Base-by-base conservation (phyloP, 1,284 basidiomycete genomes). In the Phellopilus nigrolimitatus region DNA sequence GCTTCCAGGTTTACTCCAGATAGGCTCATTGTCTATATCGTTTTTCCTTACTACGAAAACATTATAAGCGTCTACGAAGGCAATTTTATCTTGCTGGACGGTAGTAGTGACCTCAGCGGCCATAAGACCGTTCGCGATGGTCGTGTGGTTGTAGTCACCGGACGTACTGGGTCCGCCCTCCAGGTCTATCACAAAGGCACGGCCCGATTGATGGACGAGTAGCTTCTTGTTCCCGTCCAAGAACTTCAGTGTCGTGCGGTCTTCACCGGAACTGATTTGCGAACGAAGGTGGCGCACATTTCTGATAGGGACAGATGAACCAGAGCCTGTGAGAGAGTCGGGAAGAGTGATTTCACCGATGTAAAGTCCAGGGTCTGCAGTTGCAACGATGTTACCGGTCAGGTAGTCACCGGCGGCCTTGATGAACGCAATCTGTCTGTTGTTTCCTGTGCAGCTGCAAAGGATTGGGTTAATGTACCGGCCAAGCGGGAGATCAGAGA, bases 1-100 rank as follows among this genome's bases (percentile, higher is more conserved):
- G 57, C 81, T 82, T 0, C 73, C 79, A 2, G 84, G 84, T 60
- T 79, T 84, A 47, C 81, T 80, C 82, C 82, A 87, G 3, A 87
- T 64, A 1, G 72, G 68, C 19, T 71, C 69, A 17, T 69, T 70
- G 2, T 67, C 56, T 21, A 67, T 61, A 15, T 77, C 63, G 4
- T 66, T 46, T 19, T 22, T 3, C 4, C 38, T 28, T 2, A 47
- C 75, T 51, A 79, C 64, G 61, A 84, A 83, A 1, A 87, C 76
- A 58, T 87, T 74, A 63, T 72, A 77, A 59, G 79, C 78, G 57
- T 87, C 84, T 8, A 83, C 74, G 55, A 87, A 82, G 0, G 82
- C 84, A 19, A 49, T 31, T 24, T 47, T 52, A 28, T 47, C 51
- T 9, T 42, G 51, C 13, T 49, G 34, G 3, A 22, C 9, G 7